Evolutionary conservation across 257 asterid species (phyloP).

Genomic region (Salvia miltiorrhiza): DNA sequence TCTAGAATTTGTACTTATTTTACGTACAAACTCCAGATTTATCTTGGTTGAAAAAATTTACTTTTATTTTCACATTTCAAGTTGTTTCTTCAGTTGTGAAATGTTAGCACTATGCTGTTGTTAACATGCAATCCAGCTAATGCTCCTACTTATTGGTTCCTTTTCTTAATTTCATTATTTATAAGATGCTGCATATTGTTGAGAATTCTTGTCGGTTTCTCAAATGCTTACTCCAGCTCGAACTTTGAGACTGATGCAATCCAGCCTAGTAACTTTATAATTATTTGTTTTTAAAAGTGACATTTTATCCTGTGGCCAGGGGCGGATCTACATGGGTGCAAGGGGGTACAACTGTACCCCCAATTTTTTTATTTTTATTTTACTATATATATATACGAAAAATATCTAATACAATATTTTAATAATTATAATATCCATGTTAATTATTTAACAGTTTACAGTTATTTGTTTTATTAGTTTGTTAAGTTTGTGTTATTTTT

Average conservation of each 20-base stretch:
- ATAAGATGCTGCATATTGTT: neutral
- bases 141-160: neutral
- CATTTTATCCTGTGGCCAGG: too few relatives aligned
- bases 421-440: too few relatives aligned
- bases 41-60: neutral
- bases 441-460: too few relatives aligned
- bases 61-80: neutral
- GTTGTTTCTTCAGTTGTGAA: neutral
- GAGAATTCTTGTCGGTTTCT: neutral
- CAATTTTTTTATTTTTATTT: too few relatives aligned
- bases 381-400: too few relatives aligned
- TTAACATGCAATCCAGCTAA: neutral
- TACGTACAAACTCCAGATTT: neutral
- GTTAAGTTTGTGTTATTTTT: too few relatives aligned
- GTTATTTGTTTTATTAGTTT: too few relatives aligned
- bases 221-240: neutral
- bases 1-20: neutral
- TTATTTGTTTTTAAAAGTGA: neutral
- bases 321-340: too few relatives aligned
- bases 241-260: neutral
- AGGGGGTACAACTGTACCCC: too few relatives aligned
- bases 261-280: neutral
- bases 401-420: too few relatives aligned
- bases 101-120: neutral
- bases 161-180: neutral